These are phyloP conservation scores for Pseudogymnoascus sp. DNA, from an alignment of 2,329 filamentous ascomycete species.

Conservation along the genomic window DNA sequence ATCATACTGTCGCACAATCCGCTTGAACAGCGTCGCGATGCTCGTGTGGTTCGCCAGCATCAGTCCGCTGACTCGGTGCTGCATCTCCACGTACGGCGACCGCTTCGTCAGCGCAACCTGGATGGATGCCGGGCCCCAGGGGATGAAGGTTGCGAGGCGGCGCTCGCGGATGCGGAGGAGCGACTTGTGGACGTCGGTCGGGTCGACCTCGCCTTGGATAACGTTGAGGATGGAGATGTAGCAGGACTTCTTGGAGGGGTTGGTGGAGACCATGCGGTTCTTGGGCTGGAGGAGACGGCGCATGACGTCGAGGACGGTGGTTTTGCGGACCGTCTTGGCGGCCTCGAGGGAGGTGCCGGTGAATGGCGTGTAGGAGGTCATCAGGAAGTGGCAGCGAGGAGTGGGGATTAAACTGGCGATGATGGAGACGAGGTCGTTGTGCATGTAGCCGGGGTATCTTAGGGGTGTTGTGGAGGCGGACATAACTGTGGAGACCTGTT, in stretches of 20 bases:
- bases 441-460: constrained; percentile 97
- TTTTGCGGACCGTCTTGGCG: constrained; percentile 96
- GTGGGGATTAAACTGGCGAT: constrained; percentile 93
- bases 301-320: constrained; percentile 97
- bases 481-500: constrained; percentile 90
- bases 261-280: constrained; percentile 97
- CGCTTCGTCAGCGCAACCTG: constrained; percentile 95
- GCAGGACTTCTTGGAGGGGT: constrained; percentile 92
- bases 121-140: constrained; percentile 96
- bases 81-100: constrained; percentile 90
- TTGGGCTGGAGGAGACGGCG: constrained; percentile 89
- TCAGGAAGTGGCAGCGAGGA: constrained; percentile 93
- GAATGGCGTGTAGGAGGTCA: constrained; percentile 97
- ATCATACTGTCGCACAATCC: constrained; percentile 88
- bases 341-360: constrained; percentile 94
- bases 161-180: constrained; percentile 91
- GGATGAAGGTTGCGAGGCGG: constrained; percentile 89
- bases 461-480: constrained; percentile 94
- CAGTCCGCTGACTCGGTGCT: constrained; percentile 86
- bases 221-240: constrained; percentile 99
- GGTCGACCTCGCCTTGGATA: constrained; percentile 96
- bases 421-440: constrained; percentile 97
- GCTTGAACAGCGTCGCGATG: constrained; percentile 92
- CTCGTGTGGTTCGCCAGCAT: constrained; percentile 99
- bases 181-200: constrained; percentile 97